Conservation (phyloP, 2,329 filamentous ascomycete genomes). For the Neoscytalidium dimidiatum region DNA sequence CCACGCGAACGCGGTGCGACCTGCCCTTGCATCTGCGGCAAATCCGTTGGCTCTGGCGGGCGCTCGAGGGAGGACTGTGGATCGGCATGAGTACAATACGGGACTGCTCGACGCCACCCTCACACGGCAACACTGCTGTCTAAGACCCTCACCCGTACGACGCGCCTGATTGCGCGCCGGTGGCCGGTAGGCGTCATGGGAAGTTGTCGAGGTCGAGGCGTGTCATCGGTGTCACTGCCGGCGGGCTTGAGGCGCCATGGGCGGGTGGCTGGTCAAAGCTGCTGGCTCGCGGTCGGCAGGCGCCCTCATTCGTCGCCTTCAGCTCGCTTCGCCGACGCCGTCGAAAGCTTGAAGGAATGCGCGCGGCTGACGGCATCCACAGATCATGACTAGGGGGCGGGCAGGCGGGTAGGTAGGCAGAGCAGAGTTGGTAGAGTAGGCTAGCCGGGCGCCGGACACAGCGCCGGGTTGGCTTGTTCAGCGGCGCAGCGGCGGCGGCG, state of each 20-base stretch:
- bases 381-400: slow-evolving; percentile 4
- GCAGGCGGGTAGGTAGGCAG: no score
- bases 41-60: slow-evolving; percentile 16
- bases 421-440: no score
- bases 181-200: slow-evolving; percentile 14
- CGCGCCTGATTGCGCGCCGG: slow-evolving; percentile 18
- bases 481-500: no score
- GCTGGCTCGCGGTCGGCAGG: slow-evolving; percentile 12
- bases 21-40: slow-evolving; percentile 19
- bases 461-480: neutral
- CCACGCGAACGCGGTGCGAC: slow-evolving; percentile 21
- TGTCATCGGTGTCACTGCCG: slow-evolving; percentile 16
- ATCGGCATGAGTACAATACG: slow-evolving; percentile 15
- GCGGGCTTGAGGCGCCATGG: slow-evolving; percentile 4
- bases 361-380: slow-evolving; percentile 14
- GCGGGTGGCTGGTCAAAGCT: slow-evolving; percentile 16
- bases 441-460: neutral
- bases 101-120: slow-evolving; percentile 13
- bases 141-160: slow-evolving; percentile 17
- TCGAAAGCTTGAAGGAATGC: slow-evolving; percentile 16
- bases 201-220: slow-evolving; percentile 11
- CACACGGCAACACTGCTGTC: slow-evolving; percentile 10
- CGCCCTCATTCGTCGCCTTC: slow-evolving; percentile 9
- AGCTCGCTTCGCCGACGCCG: neutral
- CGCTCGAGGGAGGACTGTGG: neutral